Percentiles rank a stretch among this genome's conserved stretches.
These are phyloP conservation scores for Brettanomyces custersianus DNA, from an alignment of 805 yeast genomes.

Conservation along the genomic window DNA sequence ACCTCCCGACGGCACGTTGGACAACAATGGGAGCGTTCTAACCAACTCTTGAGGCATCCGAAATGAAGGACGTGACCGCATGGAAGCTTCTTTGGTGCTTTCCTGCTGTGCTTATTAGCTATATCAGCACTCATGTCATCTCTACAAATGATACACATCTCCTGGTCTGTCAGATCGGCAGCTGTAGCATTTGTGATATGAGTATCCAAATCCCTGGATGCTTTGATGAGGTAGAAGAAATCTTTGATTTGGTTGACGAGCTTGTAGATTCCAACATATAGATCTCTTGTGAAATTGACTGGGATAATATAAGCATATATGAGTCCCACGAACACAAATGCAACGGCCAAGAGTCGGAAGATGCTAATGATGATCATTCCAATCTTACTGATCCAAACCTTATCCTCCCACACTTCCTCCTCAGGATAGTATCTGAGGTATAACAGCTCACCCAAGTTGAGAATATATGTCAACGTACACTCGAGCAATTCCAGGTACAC, in stretches of 20 bases:
- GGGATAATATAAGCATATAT: slow-evolving; percentile 27
- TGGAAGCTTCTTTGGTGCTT: slow-evolving; percentile 61
- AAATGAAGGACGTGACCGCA: slow-evolving; percentile 88
- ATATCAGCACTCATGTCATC: slow-evolving; percentile 66
- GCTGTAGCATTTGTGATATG: slow-evolving; percentile 54
- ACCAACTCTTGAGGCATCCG: slow-evolving; percentile 88
- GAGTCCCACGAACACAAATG: slow-evolving; percentile 38
- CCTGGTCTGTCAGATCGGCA: slow-evolving; percentile 52
- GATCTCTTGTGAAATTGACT: slow-evolving; percentile 22
- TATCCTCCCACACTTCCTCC: slow-evolving; percentile 71
- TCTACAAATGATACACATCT: slow-evolving; percentile 81
- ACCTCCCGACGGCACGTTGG: slow-evolving; percentile 83
- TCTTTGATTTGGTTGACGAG: slow-evolving; percentile 27
- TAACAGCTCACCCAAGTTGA: slow-evolving; percentile 49
- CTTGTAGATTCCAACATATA: slow-evolving; percentile 19
- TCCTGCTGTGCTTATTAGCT: slow-evolving; percentile 23
- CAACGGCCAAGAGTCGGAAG: slow-evolving; percentile 36
- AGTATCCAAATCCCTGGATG: slow-evolving; percentile 53
- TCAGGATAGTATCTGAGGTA: slow-evolving; percentile 33
- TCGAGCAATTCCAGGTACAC: slow-evolving; percentile 46
- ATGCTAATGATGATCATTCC: slow-evolving; percentile 23
- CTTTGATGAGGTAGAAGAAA: slow-evolving; percentile 31
- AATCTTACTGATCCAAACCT: slow-evolving; percentile 47
- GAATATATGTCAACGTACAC: slow-evolving; percentile 33
- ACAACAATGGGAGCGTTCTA: slow-evolving; percentile 85